Conservation (phyloP, 805 yeast species). For the Candida rishiriensis region DNA sequence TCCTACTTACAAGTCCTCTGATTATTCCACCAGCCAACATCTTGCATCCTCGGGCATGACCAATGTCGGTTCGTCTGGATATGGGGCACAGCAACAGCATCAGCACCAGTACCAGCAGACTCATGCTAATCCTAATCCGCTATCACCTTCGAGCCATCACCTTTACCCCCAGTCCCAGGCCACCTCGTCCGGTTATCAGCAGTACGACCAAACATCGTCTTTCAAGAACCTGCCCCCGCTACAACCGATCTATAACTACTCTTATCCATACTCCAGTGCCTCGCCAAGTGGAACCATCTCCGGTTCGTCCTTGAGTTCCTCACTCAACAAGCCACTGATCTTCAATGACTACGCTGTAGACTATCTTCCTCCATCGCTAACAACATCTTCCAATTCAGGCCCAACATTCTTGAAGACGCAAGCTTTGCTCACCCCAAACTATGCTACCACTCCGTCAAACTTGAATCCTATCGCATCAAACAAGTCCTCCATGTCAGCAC, state of each 20-base stretch:
- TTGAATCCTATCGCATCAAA: not conserved
- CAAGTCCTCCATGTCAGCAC: not conserved
- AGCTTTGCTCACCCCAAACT: not conserved
- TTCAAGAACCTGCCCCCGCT: conserved; percentile 1
- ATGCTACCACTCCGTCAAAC: not conserved
- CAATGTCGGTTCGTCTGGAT: too few relatives aligned
- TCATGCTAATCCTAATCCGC: too few relatives aligned
- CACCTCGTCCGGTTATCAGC: not conserved
- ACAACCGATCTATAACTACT: not conserved
- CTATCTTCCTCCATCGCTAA: not conserved
- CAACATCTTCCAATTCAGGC: not conserved
- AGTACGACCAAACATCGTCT: not conserved
- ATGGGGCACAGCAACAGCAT: too few relatives aligned
- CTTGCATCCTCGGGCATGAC: too few relatives aligned
- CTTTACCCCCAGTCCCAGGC: conserved; percentile 4
- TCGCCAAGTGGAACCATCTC: too few relatives aligned
- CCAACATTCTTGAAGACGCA: not conserved
- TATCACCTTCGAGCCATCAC: not conserved
- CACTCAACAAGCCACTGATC: not conserved
- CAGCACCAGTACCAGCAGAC: too few relatives aligned
- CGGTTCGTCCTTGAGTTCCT: too few relatives aligned
- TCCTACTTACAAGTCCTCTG: too few relatives aligned
- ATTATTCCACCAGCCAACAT: too few relatives aligned
- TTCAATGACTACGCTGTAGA: not conserved
- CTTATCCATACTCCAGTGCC: not conserved